These are phyloP conservation scores for Colletotrichum musicola DNA, from an alignment of 2,329 filamentous ascomycete genomes.

Conservation along the genomic window DNA sequence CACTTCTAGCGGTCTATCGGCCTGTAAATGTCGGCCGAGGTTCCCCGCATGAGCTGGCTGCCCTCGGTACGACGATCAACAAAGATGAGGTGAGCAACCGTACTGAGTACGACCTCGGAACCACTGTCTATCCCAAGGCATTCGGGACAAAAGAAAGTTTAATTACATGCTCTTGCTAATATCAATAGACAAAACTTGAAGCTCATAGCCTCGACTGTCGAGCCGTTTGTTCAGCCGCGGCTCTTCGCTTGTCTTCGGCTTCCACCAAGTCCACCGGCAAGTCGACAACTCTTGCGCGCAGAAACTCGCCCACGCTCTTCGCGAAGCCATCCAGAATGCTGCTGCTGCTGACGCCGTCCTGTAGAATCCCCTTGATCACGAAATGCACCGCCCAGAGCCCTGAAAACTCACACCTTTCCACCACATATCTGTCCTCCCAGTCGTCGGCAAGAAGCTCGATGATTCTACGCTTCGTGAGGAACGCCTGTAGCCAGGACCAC, in stretches of 20 bases:
- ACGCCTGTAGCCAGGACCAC: conserved; percentile 55
- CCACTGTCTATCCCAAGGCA: not conserved
- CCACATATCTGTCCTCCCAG: conserved; percentile 52
- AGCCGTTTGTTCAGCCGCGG: not conserved
- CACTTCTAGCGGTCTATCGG: not conserved
- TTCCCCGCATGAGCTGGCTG: not conserved
- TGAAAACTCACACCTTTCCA: conserved; percentile 61
- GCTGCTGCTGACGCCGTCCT: conserved; percentile 60
- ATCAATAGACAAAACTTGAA: not conserved
- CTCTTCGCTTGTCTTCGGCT: conserved; percentile 40
- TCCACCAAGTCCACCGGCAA: conserved; percentile 44
- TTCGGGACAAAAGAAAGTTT: not conserved
- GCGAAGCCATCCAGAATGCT: conserved; percentile 61
- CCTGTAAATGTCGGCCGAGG: conserved; percentile 1
- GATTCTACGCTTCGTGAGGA: conserved; percentile 53
- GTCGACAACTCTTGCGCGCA: conserved; percentile 49
- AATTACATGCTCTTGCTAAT: not conserved
- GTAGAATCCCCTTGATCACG: conserved; percentile 59
- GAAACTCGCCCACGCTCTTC: conserved; percentile 65
- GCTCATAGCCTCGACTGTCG: not conserved
- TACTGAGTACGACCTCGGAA: not conserved
- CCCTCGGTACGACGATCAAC: not conserved
- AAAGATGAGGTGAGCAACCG: not conserved
- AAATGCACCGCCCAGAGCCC: conserved; percentile 58
- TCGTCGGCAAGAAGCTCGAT: conserved; percentile 58